Conservation (phyloP, 768 basidiomycete genomes). For the Sistotremastrum niveocremeum region DNA sequence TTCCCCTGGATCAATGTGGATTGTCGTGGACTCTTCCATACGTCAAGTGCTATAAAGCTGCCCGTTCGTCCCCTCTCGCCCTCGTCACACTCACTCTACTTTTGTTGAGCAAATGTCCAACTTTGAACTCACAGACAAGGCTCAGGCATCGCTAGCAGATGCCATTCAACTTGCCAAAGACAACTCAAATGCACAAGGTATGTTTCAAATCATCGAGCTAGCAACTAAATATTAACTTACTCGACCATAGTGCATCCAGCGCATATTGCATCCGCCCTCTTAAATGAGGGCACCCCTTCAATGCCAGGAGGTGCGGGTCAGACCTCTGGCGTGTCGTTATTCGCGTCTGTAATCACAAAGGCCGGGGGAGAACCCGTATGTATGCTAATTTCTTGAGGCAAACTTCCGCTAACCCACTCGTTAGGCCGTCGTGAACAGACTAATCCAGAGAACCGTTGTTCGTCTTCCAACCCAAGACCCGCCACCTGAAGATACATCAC, state of each 20-base stretch:
- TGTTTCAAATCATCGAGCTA: conserved; percentile 6
- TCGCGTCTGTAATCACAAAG: conserved; percentile 63
- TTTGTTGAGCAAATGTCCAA: conserved; percentile 30
- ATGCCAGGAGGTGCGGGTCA: conserved; percentile 19
- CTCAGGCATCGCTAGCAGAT: conserved; percentile 51
- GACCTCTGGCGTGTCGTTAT: conserved; percentile 38
- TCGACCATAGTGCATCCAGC: conserved; percentile 54
- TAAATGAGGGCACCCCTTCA: conserved; percentile 43
- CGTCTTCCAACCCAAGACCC: conserved; percentile 76
- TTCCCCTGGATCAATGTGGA: too few species aligned
- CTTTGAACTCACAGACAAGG: conserved; percentile 80
- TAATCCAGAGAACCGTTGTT: conserved; percentile 63
- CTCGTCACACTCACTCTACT: conserved; percentile 4
- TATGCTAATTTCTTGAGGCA: conserved; percentile 5
- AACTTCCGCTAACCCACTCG: neutral
- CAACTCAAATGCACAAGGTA: conserved; percentile 71
- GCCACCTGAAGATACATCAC: conserved; percentile 64
- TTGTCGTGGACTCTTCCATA: too few species aligned
- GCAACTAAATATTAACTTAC: conserved; percentile 1
- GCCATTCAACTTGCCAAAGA: conserved; percentile 77
- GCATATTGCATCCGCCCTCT: conserved; percentile 69
- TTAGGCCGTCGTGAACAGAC: conserved; percentile 50
- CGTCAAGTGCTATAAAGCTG: too few species aligned
- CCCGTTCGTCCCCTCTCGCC: conserved; percentile 14
- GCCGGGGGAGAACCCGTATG: conserved; percentile 78